These are phyloP conservation scores for Aspergillus sp. DNA, from an alignment of 2,329 filamentous ascomycete species.

Conservation along the genomic window DNA sequence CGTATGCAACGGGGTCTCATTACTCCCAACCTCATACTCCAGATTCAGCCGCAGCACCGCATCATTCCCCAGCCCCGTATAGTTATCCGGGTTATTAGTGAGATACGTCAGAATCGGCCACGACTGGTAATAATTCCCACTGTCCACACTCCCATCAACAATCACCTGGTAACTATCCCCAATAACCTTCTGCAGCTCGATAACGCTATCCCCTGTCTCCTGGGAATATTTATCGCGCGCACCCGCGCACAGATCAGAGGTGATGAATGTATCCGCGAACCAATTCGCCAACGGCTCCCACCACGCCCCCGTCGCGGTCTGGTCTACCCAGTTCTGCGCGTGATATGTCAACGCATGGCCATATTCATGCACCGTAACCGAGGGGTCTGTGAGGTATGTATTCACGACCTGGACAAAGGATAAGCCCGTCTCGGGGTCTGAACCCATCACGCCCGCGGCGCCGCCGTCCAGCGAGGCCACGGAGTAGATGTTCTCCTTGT, in stretches of 20 bases:
- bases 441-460: conserved; percentile 8
- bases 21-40: conserved; percentile 10
- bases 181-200: conserved; percentile 13
- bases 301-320: conserved; percentile 9
- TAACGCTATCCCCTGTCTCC: neutral
- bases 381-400: neutral
- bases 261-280: conserved; percentile 12
- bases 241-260: conserved; percentile 3
- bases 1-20: conserved; percentile 16
- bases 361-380: conserved; percentile 12
- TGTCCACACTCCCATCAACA: conserved; percentile 3
- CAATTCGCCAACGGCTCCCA: conserved; percentile 13
- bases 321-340: conserved; percentile 11
- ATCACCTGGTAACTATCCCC: conserved; percentile 13
- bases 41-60: neutral
- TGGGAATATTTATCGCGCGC: conserved; percentile 4
- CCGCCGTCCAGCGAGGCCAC: conserved; percentile 3
- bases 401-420: conserved; percentile 9
- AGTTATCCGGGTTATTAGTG: conserved; percentile 14
- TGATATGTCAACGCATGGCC: conserved; percentile 13
- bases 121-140: conserved; percentile 12
- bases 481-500: conserved; percentile 13
- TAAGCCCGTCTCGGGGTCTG: neutral
- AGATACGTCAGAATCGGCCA: conserved; percentile 14
- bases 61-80: conserved; percentile 3